Evolutionary conservation across 371 early-diverging fungal genomes (phyloP), one percentile per base, ranked within the genome.

Genomic region (Mortierella sp.): DNA sequence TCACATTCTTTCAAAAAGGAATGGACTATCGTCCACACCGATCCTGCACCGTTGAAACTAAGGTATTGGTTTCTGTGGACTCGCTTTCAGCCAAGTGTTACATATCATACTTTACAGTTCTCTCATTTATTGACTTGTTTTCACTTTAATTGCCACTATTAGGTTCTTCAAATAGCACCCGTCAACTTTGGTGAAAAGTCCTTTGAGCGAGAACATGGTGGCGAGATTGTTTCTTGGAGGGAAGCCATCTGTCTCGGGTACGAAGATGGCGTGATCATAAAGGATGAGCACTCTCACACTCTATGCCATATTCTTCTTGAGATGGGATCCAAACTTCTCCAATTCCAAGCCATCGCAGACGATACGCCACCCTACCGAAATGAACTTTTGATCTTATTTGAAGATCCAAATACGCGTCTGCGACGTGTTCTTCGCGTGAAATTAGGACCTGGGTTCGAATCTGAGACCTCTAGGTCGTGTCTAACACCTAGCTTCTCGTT

Each of bases 191-290:
- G 78, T 24, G 58, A 45, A 11, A 54, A 30, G 18, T 10, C 9
- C 4, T 57, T 65, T 43, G 58, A 65, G 43, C 75, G 72, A 1
- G 58, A 58, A 14, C 40, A 39, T 0, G 35, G 20, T n/a, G 35
- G 35, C 18, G 51, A 26, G 26, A 37, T 32, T 3, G 4, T 57
- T 5, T 6, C 28, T n/a, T 75, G 81, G 81, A 62, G 24, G 12
- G 76, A 72, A 66, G 75, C 45, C 11, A 51, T 72, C n/a, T 80
- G 75, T n/a, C 62, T 80, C 4, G 81, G 64, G 14, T 68, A 68
- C 20, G 72, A 72, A 24, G 71, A 62, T 30, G 75, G 72, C 0
- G 63, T 80, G 37, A 62, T 69, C 28, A 51, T 80, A 37, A 65
- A 75, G 57, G 81, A 80, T 35, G 81, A 80, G 51, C 55, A 75